These are phyloP conservation scores for Cercospora sp. DNA, from an alignment of 2,329 filamentous ascomycete species.

Conservation along the genomic window DNA sequence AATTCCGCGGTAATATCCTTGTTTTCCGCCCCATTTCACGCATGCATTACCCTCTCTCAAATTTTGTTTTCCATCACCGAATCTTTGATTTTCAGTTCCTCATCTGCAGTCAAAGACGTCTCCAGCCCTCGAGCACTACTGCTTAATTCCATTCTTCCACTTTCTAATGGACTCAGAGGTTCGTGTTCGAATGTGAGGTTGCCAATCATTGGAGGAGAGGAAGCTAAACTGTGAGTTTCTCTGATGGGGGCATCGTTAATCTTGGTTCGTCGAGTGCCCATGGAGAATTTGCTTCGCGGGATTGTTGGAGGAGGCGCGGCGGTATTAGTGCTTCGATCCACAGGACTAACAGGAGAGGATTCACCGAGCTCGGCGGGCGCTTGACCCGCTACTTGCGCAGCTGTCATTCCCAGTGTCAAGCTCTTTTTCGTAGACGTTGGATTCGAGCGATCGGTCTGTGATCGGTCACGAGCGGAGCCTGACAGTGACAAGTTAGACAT, in stretches of 20 bases:
- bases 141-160: background rate
- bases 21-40: background rate
- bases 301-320: conserved; percentile 9
- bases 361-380: background rate
- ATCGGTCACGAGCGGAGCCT: background rate
- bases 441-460: background rate
- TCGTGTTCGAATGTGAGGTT: conserved; percentile 19
- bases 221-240: background rate
- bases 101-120: conserved; percentile 56
- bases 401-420: background rate
- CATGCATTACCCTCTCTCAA: background rate
- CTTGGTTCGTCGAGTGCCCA: background rate
- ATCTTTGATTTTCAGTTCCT: conserved; percentile 31
- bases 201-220: conserved; percentile 6
- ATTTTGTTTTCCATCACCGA: conserved; percentile 8
- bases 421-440: background rate
- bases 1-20: background rate
- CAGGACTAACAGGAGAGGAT: background rate
- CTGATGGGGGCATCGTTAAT: background rate
- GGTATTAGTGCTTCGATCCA: background rate
- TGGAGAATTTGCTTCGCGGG: conserved; percentile 13
- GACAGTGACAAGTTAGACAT: background rate
- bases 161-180: conserved; percentile 8
- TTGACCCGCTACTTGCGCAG: conserved; percentile 3
- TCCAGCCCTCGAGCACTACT: conserved; percentile 47